Conservation (phyloP, 495 filamentous ascomycete species). For the Tuber melanosporum region DNA sequence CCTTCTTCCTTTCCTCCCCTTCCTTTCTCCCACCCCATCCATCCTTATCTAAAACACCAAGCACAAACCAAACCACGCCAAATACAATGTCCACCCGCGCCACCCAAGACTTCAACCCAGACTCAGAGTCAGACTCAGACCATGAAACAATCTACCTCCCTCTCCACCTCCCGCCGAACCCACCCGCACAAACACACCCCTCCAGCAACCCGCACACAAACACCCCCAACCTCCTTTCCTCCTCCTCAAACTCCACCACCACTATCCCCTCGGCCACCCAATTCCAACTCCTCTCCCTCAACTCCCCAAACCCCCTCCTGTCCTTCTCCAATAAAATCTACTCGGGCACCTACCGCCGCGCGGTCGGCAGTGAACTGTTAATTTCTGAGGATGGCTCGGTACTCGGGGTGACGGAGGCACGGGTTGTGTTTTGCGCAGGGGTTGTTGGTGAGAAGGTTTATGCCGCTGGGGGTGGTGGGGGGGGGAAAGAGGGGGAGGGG, state of each 20-base stretch:
- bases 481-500: neutral
- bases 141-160: neutral
- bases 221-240: conserved; percentile 27
- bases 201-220: conserved; percentile 9
- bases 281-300: conserved; percentile 35
- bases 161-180: neutral
- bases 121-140: neutral
- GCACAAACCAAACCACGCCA: neutral
- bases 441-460: neutral
- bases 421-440: neutral
- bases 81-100: neutral
- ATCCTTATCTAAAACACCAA: conserved; percentile 8
- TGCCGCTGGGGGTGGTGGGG: neutral
- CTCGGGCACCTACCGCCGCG: conserved; percentile 24
- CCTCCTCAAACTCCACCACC: conserved; percentile 15
- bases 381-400: neutral
- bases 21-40: neutral
- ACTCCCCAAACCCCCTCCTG: conserved; percentile 28
- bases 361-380: conserved; percentile 33
- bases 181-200: conserved; percentile 10
- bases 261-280: conserved; percentile 17
- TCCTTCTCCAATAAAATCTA: conserved; percentile 33
- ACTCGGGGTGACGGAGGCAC: neutral
- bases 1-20: neutral
- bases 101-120: neutral